Evolutionary conservation across 1,284 basidiomycete genomes (phyloP).

Genomic region (Cystobasidium sp.): DNA sequence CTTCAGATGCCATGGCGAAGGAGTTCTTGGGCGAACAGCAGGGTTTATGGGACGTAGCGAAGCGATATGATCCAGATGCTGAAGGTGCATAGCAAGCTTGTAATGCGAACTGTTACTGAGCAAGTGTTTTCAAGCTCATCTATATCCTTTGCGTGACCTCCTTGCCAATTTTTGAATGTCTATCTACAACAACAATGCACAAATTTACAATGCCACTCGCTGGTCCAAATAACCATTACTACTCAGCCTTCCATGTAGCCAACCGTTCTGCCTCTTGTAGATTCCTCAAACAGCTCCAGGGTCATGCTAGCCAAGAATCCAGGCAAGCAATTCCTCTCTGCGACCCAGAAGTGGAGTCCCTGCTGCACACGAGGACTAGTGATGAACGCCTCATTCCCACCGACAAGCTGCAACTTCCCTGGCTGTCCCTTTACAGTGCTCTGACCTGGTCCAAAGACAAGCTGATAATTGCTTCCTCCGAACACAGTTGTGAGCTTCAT

Average conservation of each 20-base stretch:
- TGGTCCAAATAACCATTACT: not conserved
- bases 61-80: conserved; percentile 34
- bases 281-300: conserved; percentile 50
- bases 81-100: conserved; percentile 25
- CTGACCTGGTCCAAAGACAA: conserved; percentile 50
- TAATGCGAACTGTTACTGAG: not conserved
- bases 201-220: too few species aligned
- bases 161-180: not conserved
- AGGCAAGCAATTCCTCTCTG: conserved; percentile 45
- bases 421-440: conserved; percentile 29
- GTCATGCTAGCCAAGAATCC: conserved; percentile 52
- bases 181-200: conserved; percentile 1
- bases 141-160: too few species aligned
- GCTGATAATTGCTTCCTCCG: conserved; percentile 59
- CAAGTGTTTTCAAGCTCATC: too few species aligned
- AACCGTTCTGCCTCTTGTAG: conserved; percentile 45
- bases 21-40: conserved; percentile 79
- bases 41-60: conserved; percentile 92
- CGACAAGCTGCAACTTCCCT: conserved; percentile 49
- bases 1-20: conserved; percentile 70
- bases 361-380: conserved; percentile 47
- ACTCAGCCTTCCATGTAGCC: conserved; percentile 30
- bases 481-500: conserved; percentile 80
- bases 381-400: conserved; percentile 48
- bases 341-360: conserved; percentile 51